These are phyloP conservation scores for Apophysomyces variabilis DNA, from an alignment of 371 early-diverging fungal species.

Conservation along the genomic window DNA sequence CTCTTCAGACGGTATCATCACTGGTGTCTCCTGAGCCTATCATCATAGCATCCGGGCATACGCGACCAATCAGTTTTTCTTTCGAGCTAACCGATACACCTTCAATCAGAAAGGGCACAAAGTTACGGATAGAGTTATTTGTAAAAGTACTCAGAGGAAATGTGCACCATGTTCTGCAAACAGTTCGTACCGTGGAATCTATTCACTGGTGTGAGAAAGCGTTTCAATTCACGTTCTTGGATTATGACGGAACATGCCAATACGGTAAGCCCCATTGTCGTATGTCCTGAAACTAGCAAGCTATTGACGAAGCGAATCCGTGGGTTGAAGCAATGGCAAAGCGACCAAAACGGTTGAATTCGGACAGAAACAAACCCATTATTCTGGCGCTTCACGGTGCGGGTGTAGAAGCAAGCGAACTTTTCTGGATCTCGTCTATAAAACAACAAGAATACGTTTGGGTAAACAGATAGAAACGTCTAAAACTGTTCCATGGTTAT, in stretches of 20 bases:
- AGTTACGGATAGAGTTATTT: background rate
- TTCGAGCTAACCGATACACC: slow-evolving; percentile 3
- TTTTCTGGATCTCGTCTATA: slow-evolving; percentile 62
- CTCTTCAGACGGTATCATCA: background rate
- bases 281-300: no score
- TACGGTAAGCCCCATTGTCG: slow-evolving; percentile 41
- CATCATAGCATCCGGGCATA: slow-evolving; percentile 19
- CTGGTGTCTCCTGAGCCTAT: background rate
- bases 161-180: background rate
- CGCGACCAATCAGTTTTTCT: slow-evolving; percentile 20
- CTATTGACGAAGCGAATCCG: no score
- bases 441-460: slow-evolving; percentile 55
- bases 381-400: slow-evolving; percentile 75
- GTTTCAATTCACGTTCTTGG: slow-evolving; percentile 57
- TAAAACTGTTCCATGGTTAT: background rate
- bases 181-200: background rate
- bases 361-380: slow-evolving; percentile 46
- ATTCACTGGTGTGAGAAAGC: slow-evolving; percentile 21
- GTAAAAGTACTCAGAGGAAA: background rate
- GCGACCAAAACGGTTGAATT: slow-evolving; percentile 17
- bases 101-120: background rate
- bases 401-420: slow-evolving; percentile 43
- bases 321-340: slow-evolving; percentile 27
- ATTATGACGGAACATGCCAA: slow-evolving; percentile 68
- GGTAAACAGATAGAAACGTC: slow-evolving; percentile 25